Evolutionary conservation across 768 basidiomycete species (phyloP).

Genomic region (Boletus huronensis): DNA sequence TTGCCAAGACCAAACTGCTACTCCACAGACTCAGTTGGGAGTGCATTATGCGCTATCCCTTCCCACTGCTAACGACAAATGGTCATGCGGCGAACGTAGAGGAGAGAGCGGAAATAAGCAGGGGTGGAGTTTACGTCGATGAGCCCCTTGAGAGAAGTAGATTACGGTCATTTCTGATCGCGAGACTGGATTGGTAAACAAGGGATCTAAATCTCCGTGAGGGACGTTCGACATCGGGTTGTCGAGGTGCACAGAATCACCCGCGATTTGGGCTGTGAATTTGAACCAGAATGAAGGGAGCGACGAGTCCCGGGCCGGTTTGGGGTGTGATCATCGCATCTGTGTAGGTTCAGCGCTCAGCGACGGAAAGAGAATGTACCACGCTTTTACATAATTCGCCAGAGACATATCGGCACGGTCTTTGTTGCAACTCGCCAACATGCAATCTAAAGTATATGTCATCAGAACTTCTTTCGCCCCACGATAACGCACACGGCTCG

Average conservation of each 20-base stretch:
- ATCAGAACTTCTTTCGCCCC: background rate
- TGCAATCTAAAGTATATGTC: background rate
- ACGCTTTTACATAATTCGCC: no score
- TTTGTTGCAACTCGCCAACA: background rate
- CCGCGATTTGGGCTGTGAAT: background rate
- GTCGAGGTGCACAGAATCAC: background rate
- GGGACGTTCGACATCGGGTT: background rate
- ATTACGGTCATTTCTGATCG: background rate
- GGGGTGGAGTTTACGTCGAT: constrained; percentile 10
- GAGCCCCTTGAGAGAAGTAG: background rate
- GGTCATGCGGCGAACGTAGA: background rate
- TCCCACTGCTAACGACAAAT: background rate
- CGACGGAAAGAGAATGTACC: background rate
- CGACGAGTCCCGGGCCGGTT: background rate
- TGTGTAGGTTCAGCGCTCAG: background rate
- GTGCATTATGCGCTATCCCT: background rate
- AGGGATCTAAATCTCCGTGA: background rate
- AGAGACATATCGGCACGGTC: background rate
- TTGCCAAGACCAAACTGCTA: background rate
- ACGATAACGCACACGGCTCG: background rate
- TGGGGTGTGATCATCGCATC: constrained; percentile 3
- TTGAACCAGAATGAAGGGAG: background rate
- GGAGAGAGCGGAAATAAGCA: constrained; percentile 5
- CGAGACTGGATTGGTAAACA: background rate
- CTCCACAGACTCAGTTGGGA: background rate